Evolutionary conservation across 108 stramenopile species (phyloP), one percentile per base, ranked within the genome.

Genomic region (Pseudonitzschia pungens): DNA sequence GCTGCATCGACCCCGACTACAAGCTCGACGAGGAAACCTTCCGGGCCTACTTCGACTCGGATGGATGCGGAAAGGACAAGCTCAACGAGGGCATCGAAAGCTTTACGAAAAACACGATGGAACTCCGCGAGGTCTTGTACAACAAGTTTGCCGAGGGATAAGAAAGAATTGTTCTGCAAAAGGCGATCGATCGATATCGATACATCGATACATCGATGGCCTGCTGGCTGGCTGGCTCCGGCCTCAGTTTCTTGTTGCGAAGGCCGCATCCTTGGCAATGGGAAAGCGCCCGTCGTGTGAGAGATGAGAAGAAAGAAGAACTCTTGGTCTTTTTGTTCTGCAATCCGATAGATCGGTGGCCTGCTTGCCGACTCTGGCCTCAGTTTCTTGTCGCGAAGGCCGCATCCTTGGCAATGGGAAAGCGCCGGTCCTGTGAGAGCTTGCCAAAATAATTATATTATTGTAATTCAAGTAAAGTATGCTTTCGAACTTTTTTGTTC

Each of bases 1-100:
- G 83, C 21, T 87, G 90, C 79, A 68, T 64, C 42, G 87, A 84
- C 54, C 87, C 87, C 16, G 82, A 87, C 65, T 81, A 86, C 69
- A 73, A 44, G 27, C 41, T 71, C 16, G 77, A 77, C 48, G 70
- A 79, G 60, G 56, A 71, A n/a, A 77, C 83, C 58, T 93, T 92
- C 74, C 64, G 75, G 45, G 73, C 62, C 42, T 87, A 87, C 74
- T 86, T 93, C 82, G 93, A 96, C 63, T 84, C 86, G n/a, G 97
- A 98, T 83, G 69, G 68, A 16, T 98, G 97, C 83, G 98, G 96
- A 59, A 84, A 76, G 42, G 95, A 96, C 59, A 99, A 98, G 84
- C 77, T 99, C 31, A 81, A 81, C 43, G 97, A 98, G 77, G 99
- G 97, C 9, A 96, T 99, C 69, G 81, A 86, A 60, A 86, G 87